phyloP scores from a whole-genome alignment of 2,329 filamentous ascomycete genomes.

The Chrysoporthe deuterocubensis region DNA sequence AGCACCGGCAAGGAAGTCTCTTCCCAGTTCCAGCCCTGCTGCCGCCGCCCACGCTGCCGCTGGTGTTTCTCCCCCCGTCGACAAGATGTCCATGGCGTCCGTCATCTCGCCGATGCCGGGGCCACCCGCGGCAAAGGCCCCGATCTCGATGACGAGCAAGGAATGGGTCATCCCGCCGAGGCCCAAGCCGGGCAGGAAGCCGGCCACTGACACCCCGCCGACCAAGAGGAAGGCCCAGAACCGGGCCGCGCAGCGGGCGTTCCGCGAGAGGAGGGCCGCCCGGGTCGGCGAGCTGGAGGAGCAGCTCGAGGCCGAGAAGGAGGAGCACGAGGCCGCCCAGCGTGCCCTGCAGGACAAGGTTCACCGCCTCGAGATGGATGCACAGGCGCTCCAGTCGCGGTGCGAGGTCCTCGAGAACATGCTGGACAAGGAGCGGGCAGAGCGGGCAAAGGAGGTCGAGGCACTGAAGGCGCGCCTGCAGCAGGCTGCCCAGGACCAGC shows the following conservation, averaged over 20 bases:
- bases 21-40: constrained; percentile 18
- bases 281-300: constrained; percentile 78
- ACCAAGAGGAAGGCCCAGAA: constrained; percentile 96
- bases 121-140: constrained; percentile 46
- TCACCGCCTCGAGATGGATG: constrained; percentile 63
- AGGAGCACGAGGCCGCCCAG: constrained; percentile 60
- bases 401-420: constrained; percentile 67
- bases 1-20: constrained; percentile 25
- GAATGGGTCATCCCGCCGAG: constrained; percentile 86
- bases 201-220: constrained; percentile 87
- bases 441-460: constrained; percentile 39
- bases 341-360: constrained; percentile 62
- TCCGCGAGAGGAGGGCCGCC: constrained; percentile 83
- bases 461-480: constrained; percentile 23
- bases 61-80: constrained; percentile 34
- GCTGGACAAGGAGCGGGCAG: constrained; percentile 61
- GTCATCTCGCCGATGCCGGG: constrained; percentile 48
- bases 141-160: constrained; percentile 71
- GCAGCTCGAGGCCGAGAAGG: constrained; percentile 65
- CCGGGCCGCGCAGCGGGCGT: constrained; percentile 86
- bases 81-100: constrained; percentile 54
- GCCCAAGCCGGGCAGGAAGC: constrained; percentile 90
- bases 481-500: constrained; percentile 25
- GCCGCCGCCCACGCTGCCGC: constrained; percentile 20
- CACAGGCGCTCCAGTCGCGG: constrained; percentile 66